Conservation (phyloP, 108 stramenopile species). For the Skeletonema menzelii region DNA sequence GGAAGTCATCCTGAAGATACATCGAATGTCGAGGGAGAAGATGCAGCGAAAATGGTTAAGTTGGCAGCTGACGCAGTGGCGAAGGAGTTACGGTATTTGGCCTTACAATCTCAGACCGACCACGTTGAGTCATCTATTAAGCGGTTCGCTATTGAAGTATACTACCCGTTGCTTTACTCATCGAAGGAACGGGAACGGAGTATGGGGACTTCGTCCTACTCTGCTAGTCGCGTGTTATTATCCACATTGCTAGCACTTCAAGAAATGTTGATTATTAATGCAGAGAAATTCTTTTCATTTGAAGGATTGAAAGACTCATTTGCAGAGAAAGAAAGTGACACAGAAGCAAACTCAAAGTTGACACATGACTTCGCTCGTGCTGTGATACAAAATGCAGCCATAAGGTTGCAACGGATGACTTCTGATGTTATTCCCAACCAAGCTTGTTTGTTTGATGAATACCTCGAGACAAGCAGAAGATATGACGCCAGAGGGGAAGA, state of each 20-base stretch:
- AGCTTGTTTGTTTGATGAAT: background rate
- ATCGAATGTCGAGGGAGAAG: background rate
- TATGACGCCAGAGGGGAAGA: conserved; percentile 11
- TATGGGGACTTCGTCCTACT: background rate
- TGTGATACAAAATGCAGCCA: conserved; percentile 1
- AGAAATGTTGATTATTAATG: conserved; percentile 17
- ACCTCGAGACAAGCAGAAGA: background rate
- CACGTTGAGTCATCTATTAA: background rate
- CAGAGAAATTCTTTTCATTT: conserved; percentile 1
- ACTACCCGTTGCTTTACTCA: background rate
- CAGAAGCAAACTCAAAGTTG: background rate
- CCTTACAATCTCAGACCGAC: background rate
- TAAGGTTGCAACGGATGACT: background rate
- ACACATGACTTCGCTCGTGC: background rate
- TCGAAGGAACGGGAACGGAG: conserved; percentile 1
- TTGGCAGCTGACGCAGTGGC: background rate
- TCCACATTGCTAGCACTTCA: conserved; percentile 25
- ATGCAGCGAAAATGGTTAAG: background rate
- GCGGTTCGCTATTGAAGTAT: background rate
- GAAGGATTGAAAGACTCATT: background rate
- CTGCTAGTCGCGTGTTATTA: conserved; percentile 7
- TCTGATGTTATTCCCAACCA: background rate
- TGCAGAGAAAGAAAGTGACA: background rate
- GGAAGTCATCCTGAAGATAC: background rate
- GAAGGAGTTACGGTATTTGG: conserved; percentile 1